phyloP scores from a whole-genome alignment of 768 basidiomycete genomes.

The Trametes punicea region DNA sequence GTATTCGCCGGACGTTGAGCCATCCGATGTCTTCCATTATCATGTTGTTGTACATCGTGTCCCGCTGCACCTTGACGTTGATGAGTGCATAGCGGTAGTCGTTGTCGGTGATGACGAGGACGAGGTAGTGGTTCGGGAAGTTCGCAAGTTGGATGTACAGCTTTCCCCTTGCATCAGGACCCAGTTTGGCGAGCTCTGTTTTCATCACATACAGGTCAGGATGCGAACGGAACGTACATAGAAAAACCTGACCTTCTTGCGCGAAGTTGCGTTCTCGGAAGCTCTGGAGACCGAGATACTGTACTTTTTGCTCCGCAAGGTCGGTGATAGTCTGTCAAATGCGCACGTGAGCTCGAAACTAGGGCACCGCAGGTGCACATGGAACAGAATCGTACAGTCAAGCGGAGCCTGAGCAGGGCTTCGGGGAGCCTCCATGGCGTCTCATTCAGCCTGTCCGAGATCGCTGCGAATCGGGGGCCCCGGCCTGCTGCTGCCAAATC shows the following conservation, averaged over 20 bases:
- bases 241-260: slow-evolving; percentile 52
- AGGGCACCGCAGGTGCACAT: too few species aligned
- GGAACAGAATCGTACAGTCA: slow-evolving; percentile 48
- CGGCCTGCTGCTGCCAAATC: slow-evolving; percentile 74
- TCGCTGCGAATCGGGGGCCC: slow-evolving; percentile 56
- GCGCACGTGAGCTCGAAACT: too few species aligned
- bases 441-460: slow-evolving; percentile 66
- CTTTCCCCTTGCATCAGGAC: slow-evolving; percentile 53
- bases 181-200: slow-evolving; percentile 69
- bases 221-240: neutral
- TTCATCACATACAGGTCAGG: slow-evolving; percentile 1
- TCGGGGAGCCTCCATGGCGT: slow-evolving; percentile 58
- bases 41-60: slow-evolving; percentile 56
- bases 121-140: slow-evolving; percentile 80
- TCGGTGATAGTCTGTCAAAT: slow-evolving; percentile 78
- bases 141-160: slow-evolving; percentile 77
- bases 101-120: slow-evolving; percentile 75
- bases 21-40: slow-evolving; percentile 77
- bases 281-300: slow-evolving; percentile 75
- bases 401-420: slow-evolving; percentile 55
- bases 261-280: slow-evolving; percentile 67
- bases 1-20: slow-evolving; percentile 71
- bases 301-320: slow-evolving; percentile 81
- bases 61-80: slow-evolving; percentile 52
- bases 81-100: slow-evolving; percentile 83